Evolutionary conservation across 1,284 basidiomycete genomes (phyloP), one percentile per base, ranked within the genome.

Genomic region (Ganoderma sp.): DNA sequence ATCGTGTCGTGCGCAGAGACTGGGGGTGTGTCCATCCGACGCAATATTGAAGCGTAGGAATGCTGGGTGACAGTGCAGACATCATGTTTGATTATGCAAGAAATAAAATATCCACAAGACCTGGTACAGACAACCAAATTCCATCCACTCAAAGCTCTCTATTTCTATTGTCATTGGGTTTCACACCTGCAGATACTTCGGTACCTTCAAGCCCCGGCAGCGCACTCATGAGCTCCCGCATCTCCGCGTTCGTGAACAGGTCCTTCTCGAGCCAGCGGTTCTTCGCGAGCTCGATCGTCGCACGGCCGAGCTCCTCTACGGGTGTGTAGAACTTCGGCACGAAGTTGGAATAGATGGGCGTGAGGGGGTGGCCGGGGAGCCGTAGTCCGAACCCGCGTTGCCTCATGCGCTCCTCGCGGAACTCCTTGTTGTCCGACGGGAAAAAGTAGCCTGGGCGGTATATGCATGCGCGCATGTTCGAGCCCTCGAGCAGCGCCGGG

Each of bases 381-480:
- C 75, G 72, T 25, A 62, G 37, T 3, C 34, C 10, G 0, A 65
- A 22, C 8, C 65, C 41, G 5, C 79, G 78, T 66, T 79, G 79
- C 62, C 78, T 73, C 48, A 39, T 63, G 48, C 75, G 71, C 63
- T 80, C 79, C 32, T 72, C 69, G 6, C 78, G 75, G 58, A 77
- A 77, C 14, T 73, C 68, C 19, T 71, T 71, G 14, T 8, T 25
- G 22, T 50, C 48, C n/a, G 76, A 75, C 1, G 79, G 78, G 69
- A 73, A 75, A 75, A 81, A 80, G 72, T 78, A 79, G 3, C 68
- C 78, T 0, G 79, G 77, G 34, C 79, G 76, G 41, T 76, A 69
- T 12, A 78, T 69, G 37, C 76, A 74, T 3, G 75, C 74, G 37
- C 65, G 69, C 67, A 78, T 72, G 32, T 73, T 72, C 3, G 73